Percentiles rank a stretch among this genome's conserved stretches.
phyloP scores from a whole-genome alignment of 2,329 filamentous ascomycete species.

The Stemphylium vesicarium region DNA sequence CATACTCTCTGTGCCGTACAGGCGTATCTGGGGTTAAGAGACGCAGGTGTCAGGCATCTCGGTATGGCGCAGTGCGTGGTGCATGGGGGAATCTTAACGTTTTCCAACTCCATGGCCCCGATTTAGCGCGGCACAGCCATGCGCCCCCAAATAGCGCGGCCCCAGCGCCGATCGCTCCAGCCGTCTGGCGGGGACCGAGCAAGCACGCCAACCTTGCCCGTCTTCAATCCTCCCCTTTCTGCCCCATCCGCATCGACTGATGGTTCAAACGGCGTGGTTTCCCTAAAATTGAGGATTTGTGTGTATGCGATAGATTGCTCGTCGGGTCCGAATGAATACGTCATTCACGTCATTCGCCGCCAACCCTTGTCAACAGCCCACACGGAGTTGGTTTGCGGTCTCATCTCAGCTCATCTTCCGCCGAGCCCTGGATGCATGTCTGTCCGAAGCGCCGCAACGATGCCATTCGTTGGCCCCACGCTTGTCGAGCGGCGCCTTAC shows the following conservation, averaged over 20 bases:
- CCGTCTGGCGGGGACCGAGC: not conserved
- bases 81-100: not conserved
- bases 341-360: not conserved
- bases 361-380: not conserved
- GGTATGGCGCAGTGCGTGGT: slow-evolving; percentile 5
- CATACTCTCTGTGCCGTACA: not conserved
- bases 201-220: slow-evolving; percentile 4
- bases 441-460: slow-evolving; percentile 17
- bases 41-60: not conserved
- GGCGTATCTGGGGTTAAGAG: not conserved
- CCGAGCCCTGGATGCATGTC: slow-evolving; percentile 7
- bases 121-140: slow-evolving; percentile 6
- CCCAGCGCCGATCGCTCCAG: not conserved
- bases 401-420: slow-evolving; percentile 15
- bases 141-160: slow-evolving; percentile 11
- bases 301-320: not conserved
- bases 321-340: not conserved
- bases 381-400: slow-evolving; percentile 4
- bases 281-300: not conserved
- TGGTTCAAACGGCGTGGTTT: not conserved
- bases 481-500: slow-evolving; percentile 17
- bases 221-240: slow-evolving; percentile 1
- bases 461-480: slow-evolving; percentile 17
- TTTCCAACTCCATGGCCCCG: slow-evolving; percentile 2
- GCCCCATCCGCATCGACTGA: not conserved